phyloP scores from a whole-genome alignment of 257 asterid genomes.

The Lavandula angustifolia region DNA sequence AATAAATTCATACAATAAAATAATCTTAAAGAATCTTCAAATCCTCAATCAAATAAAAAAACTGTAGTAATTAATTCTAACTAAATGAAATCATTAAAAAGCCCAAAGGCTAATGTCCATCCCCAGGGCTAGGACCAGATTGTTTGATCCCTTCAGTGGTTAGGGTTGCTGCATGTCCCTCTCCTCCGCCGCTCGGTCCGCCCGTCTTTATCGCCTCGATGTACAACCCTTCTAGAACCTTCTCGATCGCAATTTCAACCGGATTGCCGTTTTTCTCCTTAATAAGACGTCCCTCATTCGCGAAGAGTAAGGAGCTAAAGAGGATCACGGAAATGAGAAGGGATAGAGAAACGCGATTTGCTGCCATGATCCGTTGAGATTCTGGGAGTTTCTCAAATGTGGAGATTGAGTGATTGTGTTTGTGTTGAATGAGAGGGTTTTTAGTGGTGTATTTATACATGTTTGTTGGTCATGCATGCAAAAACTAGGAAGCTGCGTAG shows the following conservation, averaged over 20 bases:
- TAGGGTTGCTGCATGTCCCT: conserved; percentile 31
- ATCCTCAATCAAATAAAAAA: too few species aligned
- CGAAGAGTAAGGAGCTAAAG: too few species aligned
- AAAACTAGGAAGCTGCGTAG: too few species aligned
- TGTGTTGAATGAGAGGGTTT: not conserved
- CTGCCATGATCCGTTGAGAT: too few species aligned
- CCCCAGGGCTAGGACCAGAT: conserved; percentile 41
- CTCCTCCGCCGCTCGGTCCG: conserved; percentile 41
- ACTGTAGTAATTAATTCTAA: too few species aligned
- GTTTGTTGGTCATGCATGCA: too few species aligned
- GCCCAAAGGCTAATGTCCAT: conserved; percentile 13
- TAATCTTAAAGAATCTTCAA: too few species aligned
- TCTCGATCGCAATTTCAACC: conserved; percentile 14
- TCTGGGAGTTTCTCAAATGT: too few species aligned
- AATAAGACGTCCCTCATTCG: conserved; percentile 29
- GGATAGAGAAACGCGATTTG: too few species aligned
- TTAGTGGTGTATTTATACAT: conserved; percentile 25
- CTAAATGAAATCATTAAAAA: too few species aligned
- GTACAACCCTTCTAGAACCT: conserved; percentile 26
- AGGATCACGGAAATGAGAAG: not conserved
- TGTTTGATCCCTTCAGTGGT: conserved; percentile 33
- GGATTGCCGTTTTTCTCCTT: not conserved
- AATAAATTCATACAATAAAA: too few species aligned
- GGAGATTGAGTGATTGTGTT: not conserved
- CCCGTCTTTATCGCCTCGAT: conserved; percentile 32